Percentiles rank a stretch among this genome's conserved stretches.
Evolutionary conservation across 2,329 filamentous ascomycete genomes (phyloP).

Genomic region (Colletotrichum sp.): DNA sequence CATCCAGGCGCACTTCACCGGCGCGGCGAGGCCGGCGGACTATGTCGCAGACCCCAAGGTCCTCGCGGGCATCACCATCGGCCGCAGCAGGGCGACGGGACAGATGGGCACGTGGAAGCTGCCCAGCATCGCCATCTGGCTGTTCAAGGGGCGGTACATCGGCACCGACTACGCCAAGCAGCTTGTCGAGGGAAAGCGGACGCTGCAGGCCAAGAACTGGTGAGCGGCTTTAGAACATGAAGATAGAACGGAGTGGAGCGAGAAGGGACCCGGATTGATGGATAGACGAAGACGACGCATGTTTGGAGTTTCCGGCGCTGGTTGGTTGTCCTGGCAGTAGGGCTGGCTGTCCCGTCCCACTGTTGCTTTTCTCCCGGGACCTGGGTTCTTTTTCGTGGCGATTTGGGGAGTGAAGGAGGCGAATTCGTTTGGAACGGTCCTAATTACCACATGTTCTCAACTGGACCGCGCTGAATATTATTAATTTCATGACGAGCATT

Average conservation of each 20-base stretch:
- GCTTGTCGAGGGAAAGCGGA: slow-evolving; percentile 10
- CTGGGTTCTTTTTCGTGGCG: background rate
- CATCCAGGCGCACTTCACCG: slow-evolving; percentile 36
- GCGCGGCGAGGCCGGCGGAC: slow-evolving; percentile 26
- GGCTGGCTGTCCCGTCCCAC: background rate
- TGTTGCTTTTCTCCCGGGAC: background rate
- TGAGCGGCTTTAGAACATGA: background rate
- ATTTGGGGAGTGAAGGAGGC: background rate
- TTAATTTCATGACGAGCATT: background rate
- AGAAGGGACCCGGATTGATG: background rate
- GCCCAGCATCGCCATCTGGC: slow-evolving; percentile 34
- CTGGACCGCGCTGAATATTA: background rate
- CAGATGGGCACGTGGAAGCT: slow-evolving; percentile 39
- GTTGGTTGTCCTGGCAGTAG: background rate
- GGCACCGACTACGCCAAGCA: slow-evolving; percentile 21
- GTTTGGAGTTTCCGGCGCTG: background rate
- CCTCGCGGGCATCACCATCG: slow-evolving; percentile 43
- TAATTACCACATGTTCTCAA: background rate
- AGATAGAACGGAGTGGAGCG: background rate
- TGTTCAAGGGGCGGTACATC: slow-evolving; percentile 37
- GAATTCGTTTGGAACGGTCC: background rate
- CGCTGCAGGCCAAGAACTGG: slow-evolving; percentile 13
- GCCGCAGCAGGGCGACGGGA: slow-evolving; percentile 39
- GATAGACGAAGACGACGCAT: background rate
- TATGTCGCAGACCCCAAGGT: slow-evolving; percentile 32